phyloP scores from a whole-genome alignment of 768 basidiomycete species.

The Gloeopeniophorella convolvens region DNA sequence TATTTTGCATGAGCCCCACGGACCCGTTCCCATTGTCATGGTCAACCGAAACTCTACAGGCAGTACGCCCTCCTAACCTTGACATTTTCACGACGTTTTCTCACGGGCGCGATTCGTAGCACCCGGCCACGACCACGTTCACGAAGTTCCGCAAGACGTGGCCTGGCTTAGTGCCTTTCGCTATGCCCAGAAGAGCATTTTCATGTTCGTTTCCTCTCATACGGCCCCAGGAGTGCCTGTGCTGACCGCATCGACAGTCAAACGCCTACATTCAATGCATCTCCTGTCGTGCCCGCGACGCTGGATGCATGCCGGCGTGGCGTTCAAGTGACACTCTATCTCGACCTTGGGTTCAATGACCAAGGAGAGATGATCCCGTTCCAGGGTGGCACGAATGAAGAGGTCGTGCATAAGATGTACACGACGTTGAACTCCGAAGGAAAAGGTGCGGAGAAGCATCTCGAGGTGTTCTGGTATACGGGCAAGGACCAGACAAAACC shows the following conservation, averaged over 20 bases:
- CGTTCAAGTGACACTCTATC: conserved; percentile 51
- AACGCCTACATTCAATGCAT: conserved; percentile 66
- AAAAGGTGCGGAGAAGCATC: conserved; percentile 37
- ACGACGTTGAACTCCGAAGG: conserved; percentile 39
- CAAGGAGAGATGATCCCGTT: conserved; percentile 49
- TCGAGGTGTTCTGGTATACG: conserved; percentile 53
- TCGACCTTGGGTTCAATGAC: conserved; percentile 54
- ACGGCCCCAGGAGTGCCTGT: background rate
- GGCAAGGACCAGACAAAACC: conserved; percentile 61
- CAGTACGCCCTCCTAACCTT: conserved; percentile 26
- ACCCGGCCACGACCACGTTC: conserved; percentile 39
- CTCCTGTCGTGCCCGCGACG: conserved; percentile 50
- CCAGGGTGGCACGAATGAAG: conserved; percentile 67
- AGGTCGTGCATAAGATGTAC: conserved; percentile 57
- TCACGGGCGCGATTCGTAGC: conserved; percentile 22
- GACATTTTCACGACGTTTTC: no score
- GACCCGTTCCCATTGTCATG: conserved; percentile 57
- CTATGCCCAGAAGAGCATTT: conserved; percentile 54
- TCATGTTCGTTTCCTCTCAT: conserved; percentile 40
- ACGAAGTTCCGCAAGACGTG: conserved; percentile 52
- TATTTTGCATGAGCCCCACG: conserved; percentile 48
- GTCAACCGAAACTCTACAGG: conserved; percentile 58
- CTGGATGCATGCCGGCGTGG: conserved; percentile 56
- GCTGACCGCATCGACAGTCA: conserved; percentile 34
- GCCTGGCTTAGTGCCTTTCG: conserved; percentile 62